Evolutionary conservation across 495 filamentous ascomycete genomes (phyloP), one percentile per base, ranked within the genome.

Genomic region (Durotheca rogersii): DNA sequence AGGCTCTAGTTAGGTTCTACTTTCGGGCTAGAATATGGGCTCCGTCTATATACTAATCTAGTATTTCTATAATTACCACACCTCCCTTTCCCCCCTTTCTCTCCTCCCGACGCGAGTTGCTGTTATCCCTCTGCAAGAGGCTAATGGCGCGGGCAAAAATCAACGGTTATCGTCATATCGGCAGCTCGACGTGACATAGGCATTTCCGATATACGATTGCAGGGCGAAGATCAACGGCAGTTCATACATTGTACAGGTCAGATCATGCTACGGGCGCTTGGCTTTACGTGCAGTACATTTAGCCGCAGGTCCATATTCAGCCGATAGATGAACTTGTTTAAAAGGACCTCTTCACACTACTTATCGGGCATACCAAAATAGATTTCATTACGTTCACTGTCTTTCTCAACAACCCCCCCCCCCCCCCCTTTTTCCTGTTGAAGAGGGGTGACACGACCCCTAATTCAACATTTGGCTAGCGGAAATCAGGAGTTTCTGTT

Each of bases 191-290:
- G 18, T 7, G 29, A n/a, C 38, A 36, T 38, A 4, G 35, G 42
- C 54, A 52, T 58, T 43, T 41, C 38, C 14, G 27, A 47, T 58
- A 58, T 51, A 58, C 52, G 51, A 47, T 15, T 12, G 19, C 11
- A 20, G 31, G 30, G 25, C 16, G 7, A 17, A 37, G 20, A 51
- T 41, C 17, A 15, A 11, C 54, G 54, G 54, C 51, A 57, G 47
- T 57, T 57, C 16, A 16, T 27, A 41, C 14, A 17, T 4, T 16
- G 16, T n/a, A 19, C 15, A 12, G 12, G 11, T 10, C 17, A 4
- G 31, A 21, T 17, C 12, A n/a, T 47, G 14, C 16, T 21, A 15
- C 18, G 18, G 15, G 10, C n/a, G 31, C 34, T n/a, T n/a, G 11
- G 17, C 19, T 11, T 4, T 17, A 6, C 25, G 7, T 32, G 6